Percentiles rank a stretch among this genome's conserved stretches.
Conservation (phyloP, 2,329 filamentous ascomycete species). For the Neofusicoccum umdonicola region DNA sequence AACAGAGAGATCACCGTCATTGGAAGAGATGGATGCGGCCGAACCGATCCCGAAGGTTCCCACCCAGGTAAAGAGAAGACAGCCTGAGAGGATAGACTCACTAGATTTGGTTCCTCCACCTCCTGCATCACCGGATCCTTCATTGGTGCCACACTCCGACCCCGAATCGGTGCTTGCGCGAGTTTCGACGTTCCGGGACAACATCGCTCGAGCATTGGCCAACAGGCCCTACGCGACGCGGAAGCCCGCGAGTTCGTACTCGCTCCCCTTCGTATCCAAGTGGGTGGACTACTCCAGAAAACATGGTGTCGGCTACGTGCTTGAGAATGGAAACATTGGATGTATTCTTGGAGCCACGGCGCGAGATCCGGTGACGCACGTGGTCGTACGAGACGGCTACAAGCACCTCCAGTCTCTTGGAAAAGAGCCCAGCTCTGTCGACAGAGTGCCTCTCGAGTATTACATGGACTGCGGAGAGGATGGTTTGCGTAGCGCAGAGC, state of each 20-base stretch:
- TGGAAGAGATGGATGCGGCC: neutral
- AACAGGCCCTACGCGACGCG: slow-evolving; percentile 35
- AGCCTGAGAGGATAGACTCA: slow-evolving; percentile 14
- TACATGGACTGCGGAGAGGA: slow-evolving; percentile 68
- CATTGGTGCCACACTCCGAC: slow-evolving; percentile 37
- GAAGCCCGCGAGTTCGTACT: slow-evolving; percentile 54
- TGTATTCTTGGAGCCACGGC: slow-evolving; percentile 55
- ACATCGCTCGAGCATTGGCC: slow-evolving; percentile 44
- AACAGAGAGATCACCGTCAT: neutral
- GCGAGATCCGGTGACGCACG: slow-evolving; percentile 62
- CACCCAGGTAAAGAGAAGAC: neutral
- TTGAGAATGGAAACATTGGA: slow-evolving; percentile 78
- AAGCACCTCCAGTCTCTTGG: slow-evolving; percentile 68
- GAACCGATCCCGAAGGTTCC: neutral
- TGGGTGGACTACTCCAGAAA: slow-evolving; percentile 91
- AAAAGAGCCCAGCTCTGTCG: slow-evolving; percentile 48
- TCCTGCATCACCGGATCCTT: neutral
- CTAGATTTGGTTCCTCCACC: neutral
- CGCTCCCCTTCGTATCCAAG: slow-evolving; percentile 61
- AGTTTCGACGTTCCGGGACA: slow-evolving; percentile 46
- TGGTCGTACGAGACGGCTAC: slow-evolving; percentile 70
- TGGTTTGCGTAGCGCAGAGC: slow-evolving; percentile 62
- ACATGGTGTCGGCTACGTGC: slow-evolving; percentile 78
- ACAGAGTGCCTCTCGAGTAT: slow-evolving; percentile 59
- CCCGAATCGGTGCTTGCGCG: slow-evolving; percentile 45